Conservation (phyloP, 176 grass and related monocot genomes). For the Oryza brachyantha region DNA sequence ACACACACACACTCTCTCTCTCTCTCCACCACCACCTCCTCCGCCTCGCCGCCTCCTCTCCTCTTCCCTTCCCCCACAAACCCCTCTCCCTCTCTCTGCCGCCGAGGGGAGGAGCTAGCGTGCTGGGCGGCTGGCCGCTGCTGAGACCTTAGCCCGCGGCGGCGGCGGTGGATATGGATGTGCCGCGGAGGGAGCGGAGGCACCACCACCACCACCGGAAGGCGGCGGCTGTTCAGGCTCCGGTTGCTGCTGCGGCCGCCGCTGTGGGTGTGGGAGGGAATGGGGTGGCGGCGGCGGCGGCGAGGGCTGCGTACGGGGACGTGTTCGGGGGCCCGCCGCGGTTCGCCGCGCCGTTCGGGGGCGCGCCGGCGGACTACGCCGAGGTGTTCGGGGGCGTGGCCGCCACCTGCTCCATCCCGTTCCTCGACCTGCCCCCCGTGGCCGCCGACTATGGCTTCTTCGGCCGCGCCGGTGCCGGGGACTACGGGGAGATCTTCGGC, state of each 20-base stretch:
- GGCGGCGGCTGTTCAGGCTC: neutral
- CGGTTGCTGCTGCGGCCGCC: too few species aligned
- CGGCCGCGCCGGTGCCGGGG: slow-evolving; percentile 26
- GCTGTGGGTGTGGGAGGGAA: neutral
- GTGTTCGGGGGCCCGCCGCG: slow-evolving; percentile 66
- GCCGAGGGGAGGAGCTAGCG: too few species aligned
- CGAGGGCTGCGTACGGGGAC: slow-evolving; percentile 56
- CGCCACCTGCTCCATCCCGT: slow-evolving; percentile 75
- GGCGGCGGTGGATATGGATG: slow-evolving; percentile 44
- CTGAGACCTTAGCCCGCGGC: neutral
- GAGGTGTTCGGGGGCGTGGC: slow-evolving; percentile 73
- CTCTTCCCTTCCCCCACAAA: neutral
- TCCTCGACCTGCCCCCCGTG: slow-evolving; percentile 66
- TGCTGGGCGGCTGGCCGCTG: neutral
- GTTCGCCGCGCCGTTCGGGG: slow-evolving; percentile 54
- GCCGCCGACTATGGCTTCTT: slow-evolving; percentile 35
- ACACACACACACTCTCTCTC: neutral
- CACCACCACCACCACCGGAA: slow-evolving; percentile 36
- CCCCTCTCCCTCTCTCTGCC: neutral
- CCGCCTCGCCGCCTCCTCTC: neutral
- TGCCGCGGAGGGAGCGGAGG: slow-evolving; percentile 41
- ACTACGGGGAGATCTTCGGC: slow-evolving; percentile 89
- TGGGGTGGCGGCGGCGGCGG: neutral
- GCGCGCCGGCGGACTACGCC: slow-evolving; percentile 53
- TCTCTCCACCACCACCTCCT: neutral